phyloP scores from a whole-genome alignment of 2,329 filamentous ascomycete species.

The Fusarium metavorans region DNA sequence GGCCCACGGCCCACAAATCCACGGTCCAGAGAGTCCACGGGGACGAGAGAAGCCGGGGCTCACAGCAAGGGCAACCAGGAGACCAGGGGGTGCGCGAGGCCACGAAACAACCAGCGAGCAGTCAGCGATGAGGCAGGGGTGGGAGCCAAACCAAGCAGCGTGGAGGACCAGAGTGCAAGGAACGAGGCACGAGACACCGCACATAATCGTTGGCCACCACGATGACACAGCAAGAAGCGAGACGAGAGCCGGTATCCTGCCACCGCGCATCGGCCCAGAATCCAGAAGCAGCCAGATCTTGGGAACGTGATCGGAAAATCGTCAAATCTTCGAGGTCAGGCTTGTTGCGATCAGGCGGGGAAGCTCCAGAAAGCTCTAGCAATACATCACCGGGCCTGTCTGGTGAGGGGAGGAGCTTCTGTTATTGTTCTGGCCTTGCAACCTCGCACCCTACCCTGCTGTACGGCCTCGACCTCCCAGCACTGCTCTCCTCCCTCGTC shows the following conservation, averaged over 20 bases:
- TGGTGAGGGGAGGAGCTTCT: constrained; percentile 13
- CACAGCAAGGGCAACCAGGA: constrained; percentile 23
- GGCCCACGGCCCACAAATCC: constrained; percentile 30
- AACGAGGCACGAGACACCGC: constrained; percentile 25
- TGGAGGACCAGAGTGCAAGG: constrained; percentile 18
- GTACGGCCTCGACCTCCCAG: constrained; percentile 13
- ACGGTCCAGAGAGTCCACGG: constrained; percentile 19
- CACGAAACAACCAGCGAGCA: constrained; percentile 21
- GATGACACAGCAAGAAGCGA: constrained; percentile 18
- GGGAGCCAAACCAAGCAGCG: constrained; percentile 19
- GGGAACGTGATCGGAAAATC: constrained; percentile 30
- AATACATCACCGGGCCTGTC: constrained; percentile 10
- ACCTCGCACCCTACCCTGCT: background rate
- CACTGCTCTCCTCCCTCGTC: constrained; percentile 9
- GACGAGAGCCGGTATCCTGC: constrained; percentile 9
- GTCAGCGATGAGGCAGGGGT: constrained; percentile 22
- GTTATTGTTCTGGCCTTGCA: background rate
- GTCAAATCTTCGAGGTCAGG: constrained; percentile 31
- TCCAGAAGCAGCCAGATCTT: constrained; percentile 29
- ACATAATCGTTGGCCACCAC: constrained; percentile 14
- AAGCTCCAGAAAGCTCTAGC: constrained; percentile 28
- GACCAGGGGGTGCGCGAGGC: constrained; percentile 19
- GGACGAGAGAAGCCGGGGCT: constrained; percentile 29
- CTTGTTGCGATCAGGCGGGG: constrained; percentile 28
- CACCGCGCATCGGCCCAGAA: constrained; percentile 14